Evolutionary conservation across 2,329 filamentous ascomycete genomes (phyloP).

Genomic region (Penicillium sp.): DNA sequence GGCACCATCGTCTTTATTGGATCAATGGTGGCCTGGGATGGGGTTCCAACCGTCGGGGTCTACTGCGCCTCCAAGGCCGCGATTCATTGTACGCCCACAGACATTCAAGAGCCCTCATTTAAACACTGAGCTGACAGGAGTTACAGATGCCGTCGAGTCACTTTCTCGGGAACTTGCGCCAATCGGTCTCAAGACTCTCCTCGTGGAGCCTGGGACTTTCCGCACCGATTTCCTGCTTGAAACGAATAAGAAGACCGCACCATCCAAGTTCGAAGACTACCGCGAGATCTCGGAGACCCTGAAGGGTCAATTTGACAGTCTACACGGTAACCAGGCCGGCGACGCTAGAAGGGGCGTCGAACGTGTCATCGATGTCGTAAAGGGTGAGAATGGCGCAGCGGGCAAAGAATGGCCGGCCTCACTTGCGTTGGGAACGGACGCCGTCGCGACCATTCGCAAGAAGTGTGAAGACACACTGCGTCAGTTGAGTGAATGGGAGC

Average conservation of each 20-base stretch:
- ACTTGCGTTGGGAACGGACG: slow-evolving; percentile 9
- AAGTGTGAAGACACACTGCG: slow-evolving; percentile 10
- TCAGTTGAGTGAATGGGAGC: slow-evolving; percentile 9
- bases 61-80: slow-evolving; percentile 14
- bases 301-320: not conserved
- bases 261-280: slow-evolving; percentile 5
- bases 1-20: slow-evolving; percentile 10
- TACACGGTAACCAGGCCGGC: slow-evolving; percentile 10
- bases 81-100: slow-evolving; percentile 8
- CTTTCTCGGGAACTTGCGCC: slow-evolving; percentile 6
- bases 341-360: slow-evolving; percentile 7
- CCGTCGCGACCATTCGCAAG: slow-evolving; percentile 10
- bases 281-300: not conserved
- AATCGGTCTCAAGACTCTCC: slow-evolving; percentile 10
- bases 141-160: slow-evolving; percentile 8
- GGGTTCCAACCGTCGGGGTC: slow-evolving; percentile 6
- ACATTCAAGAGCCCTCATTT: not conserved
- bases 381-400: slow-evolving; percentile 4
- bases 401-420: slow-evolving; percentile 7
- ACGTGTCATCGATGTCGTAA: slow-evolving; percentile 7
- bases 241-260: slow-evolving; percentile 5
- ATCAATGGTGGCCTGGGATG: slow-evolving; percentile 14
- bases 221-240: slow-evolving; percentile 9
- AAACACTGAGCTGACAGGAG: slow-evolving; percentile 1
- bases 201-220: slow-evolving; percentile 14